Evolutionary conservation across 2,329 filamentous ascomycete genomes (phyloP).

Genomic region (Colletotrichum coccodes): DNA sequence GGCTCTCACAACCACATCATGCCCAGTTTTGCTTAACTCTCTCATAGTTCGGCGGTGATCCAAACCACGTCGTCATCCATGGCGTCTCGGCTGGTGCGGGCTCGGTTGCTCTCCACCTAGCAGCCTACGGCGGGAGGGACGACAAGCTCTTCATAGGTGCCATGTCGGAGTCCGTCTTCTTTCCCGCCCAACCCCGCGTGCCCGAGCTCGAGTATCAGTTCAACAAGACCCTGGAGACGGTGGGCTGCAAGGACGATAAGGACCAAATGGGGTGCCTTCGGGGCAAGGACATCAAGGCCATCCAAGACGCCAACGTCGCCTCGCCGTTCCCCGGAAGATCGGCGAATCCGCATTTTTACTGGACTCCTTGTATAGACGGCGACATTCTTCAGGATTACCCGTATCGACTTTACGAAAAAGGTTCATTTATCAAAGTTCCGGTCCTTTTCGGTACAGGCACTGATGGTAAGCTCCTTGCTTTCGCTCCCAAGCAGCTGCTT

Average conservation of each 20-base stretch:
- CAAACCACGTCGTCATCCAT: constrained; percentile 67
- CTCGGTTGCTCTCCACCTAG: constrained; percentile 63
- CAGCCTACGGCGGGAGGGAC: constrained; percentile 56
- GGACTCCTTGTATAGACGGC: constrained; percentile 61
- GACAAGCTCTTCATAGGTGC: constrained; percentile 57
- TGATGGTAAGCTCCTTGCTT: constrained; percentile 45
- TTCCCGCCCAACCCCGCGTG: constrained; percentile 57
- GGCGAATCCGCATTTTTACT: constrained; percentile 56
- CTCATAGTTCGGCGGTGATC: constrained; percentile 65
- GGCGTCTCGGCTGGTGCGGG: constrained; percentile 71
- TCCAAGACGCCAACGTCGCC: constrained; percentile 54
- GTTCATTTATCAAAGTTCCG: constrained; percentile 55
- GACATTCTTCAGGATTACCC: constrained; percentile 54
- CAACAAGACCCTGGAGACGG: constrained; percentile 45
- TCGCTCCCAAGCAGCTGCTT: neutral
- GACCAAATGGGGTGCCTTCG: constrained; percentile 56
- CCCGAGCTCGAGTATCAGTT: constrained; percentile 60
- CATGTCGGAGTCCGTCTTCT: constrained; percentile 59
- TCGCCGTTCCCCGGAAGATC: constrained; percentile 50
- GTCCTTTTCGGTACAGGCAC: constrained; percentile 55
- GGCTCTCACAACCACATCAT: neutral
- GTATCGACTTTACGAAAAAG: constrained; percentile 50
- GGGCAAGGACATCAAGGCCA: constrained; percentile 39
- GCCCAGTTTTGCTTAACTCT: neutral
- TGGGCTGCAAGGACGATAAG: constrained; percentile 45